A percentile compares a stretch with the other conserved stretches of the same genome.
These are phyloP conservation scores for Vanderwaltozyma polyspora DNA, from an alignment of 805 yeast genomes.

Conservation along the genomic window DNA sequence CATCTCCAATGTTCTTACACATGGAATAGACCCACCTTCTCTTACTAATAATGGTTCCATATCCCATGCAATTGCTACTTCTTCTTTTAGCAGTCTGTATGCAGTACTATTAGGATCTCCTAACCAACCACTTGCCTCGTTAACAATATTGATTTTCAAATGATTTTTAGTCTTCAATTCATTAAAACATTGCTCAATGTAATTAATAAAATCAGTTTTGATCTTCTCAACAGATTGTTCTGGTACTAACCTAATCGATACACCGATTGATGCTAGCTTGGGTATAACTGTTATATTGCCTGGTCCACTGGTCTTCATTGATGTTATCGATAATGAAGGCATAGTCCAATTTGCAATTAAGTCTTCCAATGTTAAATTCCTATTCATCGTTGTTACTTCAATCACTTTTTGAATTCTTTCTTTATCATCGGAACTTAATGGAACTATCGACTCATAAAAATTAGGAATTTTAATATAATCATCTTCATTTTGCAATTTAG, in stretches of 20 bases:
- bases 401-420: conserved; percentile 51
- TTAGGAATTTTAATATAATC: conserved; percentile 53
- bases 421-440: conserved; percentile 46
- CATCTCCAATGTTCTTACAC: conserved; percentile 75
- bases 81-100: conserved; percentile 53
- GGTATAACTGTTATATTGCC: conserved; percentile 86
- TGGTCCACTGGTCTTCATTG: conserved; percentile 80
- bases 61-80: conserved; percentile 63
- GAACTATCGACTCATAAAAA: conserved; percentile 58
- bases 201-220: conserved; percentile 38
- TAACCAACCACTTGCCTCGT: conserved; percentile 93
- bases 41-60: conserved; percentile 74
- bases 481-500: conserved; percentile 47
- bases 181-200: conserved; percentile 38
- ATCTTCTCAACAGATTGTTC: conserved; percentile 60
- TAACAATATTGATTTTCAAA: conserved; percentile 48
- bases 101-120: conserved; percentile 75
- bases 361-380: conserved; percentile 31
- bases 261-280: conserved; percentile 57
- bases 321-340: conserved; percentile 83
- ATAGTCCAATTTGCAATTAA: conserved; percentile 76
- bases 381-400: conserved; percentile 27
- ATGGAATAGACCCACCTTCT: conserved; percentile 96
- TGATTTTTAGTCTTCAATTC: conserved; percentile 49
- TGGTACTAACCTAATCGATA: conserved; percentile 84